A percentile compares a stretch with the other conserved stretches of the same genome.
Evolutionary conservation across 1,284 basidiomycete species (phyloP).

Genomic region (Coriolopsis trogii): DNA sequence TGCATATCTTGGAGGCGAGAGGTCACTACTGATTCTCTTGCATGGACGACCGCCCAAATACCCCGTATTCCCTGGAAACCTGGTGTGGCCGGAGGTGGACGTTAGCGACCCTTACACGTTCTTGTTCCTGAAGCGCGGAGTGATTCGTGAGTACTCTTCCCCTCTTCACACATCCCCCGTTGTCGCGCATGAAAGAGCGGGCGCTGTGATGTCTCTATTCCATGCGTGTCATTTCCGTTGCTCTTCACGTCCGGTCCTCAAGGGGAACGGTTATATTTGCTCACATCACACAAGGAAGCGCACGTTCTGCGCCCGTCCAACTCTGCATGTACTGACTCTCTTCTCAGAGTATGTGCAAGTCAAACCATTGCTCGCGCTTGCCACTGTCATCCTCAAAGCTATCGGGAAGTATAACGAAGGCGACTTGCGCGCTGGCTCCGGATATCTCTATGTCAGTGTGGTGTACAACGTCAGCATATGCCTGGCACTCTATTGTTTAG

Average conservation of each 20-base stretch:
- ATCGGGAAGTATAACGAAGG: conserved; percentile 92
- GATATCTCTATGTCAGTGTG: conserved; percentile 91
- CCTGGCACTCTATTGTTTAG: conserved; percentile 83
- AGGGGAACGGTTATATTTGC: background rate
- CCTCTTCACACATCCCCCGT: background rate
- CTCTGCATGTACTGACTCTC: conserved; percentile 13
- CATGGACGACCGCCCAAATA: conserved; percentile 89
- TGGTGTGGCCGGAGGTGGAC: conserved; percentile 82
- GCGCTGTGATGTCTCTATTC: too few species aligned
- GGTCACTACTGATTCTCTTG: conserved; percentile 87
- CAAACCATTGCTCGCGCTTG: conserved; percentile 88
- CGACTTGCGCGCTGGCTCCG: conserved; percentile 79
- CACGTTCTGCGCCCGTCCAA: background rate
- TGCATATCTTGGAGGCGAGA: conserved; percentile 90
- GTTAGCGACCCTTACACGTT: conserved; percentile 94
- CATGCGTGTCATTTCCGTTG: background rate
- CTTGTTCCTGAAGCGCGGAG: conserved; percentile 92
- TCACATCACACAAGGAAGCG: too few species aligned
- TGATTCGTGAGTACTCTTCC: conserved; percentile 75
- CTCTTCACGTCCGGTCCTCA: background rate
- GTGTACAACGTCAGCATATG: conserved; percentile 80
- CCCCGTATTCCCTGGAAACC: conserved; percentile 83
- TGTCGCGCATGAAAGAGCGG: too few species aligned
- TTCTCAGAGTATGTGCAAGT: conserved; percentile 92
- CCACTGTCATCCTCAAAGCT: conserved; percentile 86